Base-by-base conservation (phyloP, 805 yeast species). In the Ogataea glucozyma region DNA sequence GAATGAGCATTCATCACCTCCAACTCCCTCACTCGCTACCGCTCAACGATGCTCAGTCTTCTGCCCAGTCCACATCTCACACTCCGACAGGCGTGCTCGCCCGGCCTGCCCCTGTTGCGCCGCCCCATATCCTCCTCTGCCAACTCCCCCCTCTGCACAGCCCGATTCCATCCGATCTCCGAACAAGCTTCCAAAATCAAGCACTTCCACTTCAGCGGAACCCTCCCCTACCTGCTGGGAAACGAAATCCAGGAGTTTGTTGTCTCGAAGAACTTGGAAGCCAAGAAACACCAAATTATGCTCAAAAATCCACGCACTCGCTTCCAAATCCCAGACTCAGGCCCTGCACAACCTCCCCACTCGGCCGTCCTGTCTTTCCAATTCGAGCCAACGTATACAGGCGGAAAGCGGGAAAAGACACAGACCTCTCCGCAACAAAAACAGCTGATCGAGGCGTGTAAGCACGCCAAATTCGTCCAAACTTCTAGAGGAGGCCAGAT, bases 401-500 rank as follows among this genome's bases (percentile, higher is more conserved):
- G 95, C 10, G 99, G 99, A 2, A 80, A 90, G 53, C 75, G 96
- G 48, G 86, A 89, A 61, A 76, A 76, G 49, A 73, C 75, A 22
- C 71, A 74, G 23, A 65, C 81, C 0, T 60, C 72, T 1, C 19
- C 29, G 1, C 53, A 52, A 14, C 40, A 47, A 18, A 48, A 46
- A 4, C 55, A 47, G 2, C 51, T 43, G 27, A 54, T 58, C 8
- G 65, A 62, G 26, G 50, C 56, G 11, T 48, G 60, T 21, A 45
- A 69, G 30, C 73, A 73, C n/a, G 83, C 89, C 12, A 72, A 72
- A 22, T 86, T 79, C 57, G 75, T 82, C n/a, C 91, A 87, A 54
- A 76, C 93, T 0, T 80, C 80, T 41, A 71, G 99, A 48, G 99
- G 99, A 12, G 99, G 99, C 0, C 95, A 93, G 60, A 79, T 93